A percentile compares a stretch with the other conserved stretches of the same genome.
phyloP scores from a whole-genome alignment of 176 grass and related monocot species.

The Triticum timopheevii region DNA sequence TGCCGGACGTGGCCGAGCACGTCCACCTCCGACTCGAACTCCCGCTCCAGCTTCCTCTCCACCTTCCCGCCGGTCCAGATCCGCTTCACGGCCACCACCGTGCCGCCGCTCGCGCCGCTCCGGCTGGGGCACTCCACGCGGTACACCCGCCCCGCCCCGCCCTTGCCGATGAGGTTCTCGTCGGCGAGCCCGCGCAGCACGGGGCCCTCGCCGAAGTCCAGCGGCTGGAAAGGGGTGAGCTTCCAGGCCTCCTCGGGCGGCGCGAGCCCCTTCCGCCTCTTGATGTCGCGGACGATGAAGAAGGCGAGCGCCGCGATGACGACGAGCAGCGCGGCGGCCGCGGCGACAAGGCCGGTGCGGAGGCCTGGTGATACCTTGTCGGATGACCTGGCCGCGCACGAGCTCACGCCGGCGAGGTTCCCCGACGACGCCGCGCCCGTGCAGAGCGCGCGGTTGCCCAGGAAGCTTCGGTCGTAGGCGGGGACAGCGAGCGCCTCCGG shows the following conservation, averaged over 20 bases:
- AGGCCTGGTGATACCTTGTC: slow-evolving; percentile 32
- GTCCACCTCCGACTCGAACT: slow-evolving; percentile 77
- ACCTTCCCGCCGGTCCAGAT: slow-evolving; percentile 50
- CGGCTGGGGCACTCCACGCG: slow-evolving; percentile 44
- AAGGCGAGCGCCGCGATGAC: slow-evolving; percentile 27
- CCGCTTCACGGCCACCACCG: slow-evolving; percentile 75
- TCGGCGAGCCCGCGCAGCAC: slow-evolving; percentile 57
- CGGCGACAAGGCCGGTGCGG: slow-evolving; percentile 45
- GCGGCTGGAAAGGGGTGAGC: slow-evolving; percentile 64
- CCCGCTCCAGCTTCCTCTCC: slow-evolving; percentile 46
- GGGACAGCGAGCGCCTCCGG: slow-evolving; percentile 30
- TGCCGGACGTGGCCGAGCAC: slow-evolving; percentile 77
- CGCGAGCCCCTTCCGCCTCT: slow-evolving; percentile 33
- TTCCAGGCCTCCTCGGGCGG: slow-evolving; percentile 56
- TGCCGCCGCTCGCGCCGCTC: not conserved
- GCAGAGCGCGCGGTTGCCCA: slow-evolving; percentile 63
- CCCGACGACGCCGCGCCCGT: not conserved
- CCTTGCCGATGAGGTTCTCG: slow-evolving; percentile 76
- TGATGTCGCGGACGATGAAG: slow-evolving; percentile 42
- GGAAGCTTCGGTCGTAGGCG: slow-evolving; percentile 59
- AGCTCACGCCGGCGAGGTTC: slow-evolving; percentile 28
- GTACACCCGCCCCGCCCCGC: slow-evolving; percentile 72
- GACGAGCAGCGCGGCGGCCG: slow-evolving; percentile 40
- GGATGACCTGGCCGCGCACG: slow-evolving; percentile 23
- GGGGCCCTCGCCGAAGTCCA: slow-evolving; percentile 62